phyloP scores from a whole-genome alignment of 192 early-diverging fungal genomes.

The Chytriomyces hyalinus region DNA sequence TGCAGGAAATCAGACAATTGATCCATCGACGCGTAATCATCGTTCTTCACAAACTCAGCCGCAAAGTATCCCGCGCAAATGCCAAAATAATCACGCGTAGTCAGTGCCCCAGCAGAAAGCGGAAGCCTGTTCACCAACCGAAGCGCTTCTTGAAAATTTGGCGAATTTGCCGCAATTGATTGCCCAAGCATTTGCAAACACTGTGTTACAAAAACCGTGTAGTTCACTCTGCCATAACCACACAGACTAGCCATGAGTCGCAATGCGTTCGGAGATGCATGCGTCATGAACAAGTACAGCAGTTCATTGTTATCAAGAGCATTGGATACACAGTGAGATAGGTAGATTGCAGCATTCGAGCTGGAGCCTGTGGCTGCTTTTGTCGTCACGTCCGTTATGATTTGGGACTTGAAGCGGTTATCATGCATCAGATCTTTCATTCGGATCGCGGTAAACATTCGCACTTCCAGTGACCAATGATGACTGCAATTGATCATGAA shows the following conservation, averaged over 20 bases:
- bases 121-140: conserved; percentile 6
- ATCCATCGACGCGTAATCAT: conserved; percentile 5
- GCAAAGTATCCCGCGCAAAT: conserved; percentile 7
- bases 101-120: not conserved
- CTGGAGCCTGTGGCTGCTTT: not conserved
- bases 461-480: not conserved
- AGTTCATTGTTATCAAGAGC: conserved; percentile 8
- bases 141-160: conserved; percentile 3
- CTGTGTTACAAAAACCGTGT: not conserved
- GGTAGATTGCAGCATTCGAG: conserved; percentile 2
- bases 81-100: not conserved
- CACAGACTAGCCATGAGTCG: conserved; percentile 4
- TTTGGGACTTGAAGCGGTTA: not conserved
- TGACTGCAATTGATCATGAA: not conserved
- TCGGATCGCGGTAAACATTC: not conserved
- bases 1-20: conserved; percentile 14
- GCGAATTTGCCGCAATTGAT: conserved; percentile 11
- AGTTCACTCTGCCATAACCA: not conserved
- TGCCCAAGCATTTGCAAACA: conserved; percentile 6
- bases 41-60: not conserved
- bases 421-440: not conserved
- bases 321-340: not conserved
- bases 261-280: not conserved
- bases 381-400: not conserved
- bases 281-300: conserved; percentile 18